A percentile compares a stretch with the other conserved stretches of the same genome.
Conservation (phyloP, 495 filamentous ascomycete genomes). For the Neurospora cerealis region DNA sequence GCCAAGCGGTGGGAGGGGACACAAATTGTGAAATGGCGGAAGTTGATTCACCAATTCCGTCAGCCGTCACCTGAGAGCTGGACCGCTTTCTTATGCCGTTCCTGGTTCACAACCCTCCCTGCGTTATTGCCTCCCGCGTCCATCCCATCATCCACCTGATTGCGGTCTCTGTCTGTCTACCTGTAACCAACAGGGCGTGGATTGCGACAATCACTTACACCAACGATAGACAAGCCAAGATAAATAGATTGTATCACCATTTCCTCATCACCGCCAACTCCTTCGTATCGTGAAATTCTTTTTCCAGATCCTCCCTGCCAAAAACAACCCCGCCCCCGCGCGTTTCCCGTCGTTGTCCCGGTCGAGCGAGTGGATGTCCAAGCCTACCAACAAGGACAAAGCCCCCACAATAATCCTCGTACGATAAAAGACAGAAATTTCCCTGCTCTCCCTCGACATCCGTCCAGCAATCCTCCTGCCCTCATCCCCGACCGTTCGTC, state of each 20-base stretch:
- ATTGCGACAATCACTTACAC: not conserved
- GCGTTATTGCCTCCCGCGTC: not conserved
- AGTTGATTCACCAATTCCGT: not conserved
- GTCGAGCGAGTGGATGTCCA: not conserved
- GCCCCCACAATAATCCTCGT: not conserved
- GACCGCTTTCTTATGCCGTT: not conserved
- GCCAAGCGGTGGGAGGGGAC: not conserved
- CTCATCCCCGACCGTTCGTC: not conserved
- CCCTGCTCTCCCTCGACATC: not conserved
- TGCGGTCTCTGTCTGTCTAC: not conserved
- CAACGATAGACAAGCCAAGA: not conserved
- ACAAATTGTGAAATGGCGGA: not conserved
- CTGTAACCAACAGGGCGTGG: not conserved
- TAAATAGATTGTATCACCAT: not conserved
- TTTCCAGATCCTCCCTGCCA: not conserved
- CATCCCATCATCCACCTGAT: not conserved
- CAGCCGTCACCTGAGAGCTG: not conserved
- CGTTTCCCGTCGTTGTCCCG: not conserved
- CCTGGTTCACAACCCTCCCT: not conserved
- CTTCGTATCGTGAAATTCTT: not conserved
- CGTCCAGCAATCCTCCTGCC: not conserved
- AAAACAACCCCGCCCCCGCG: not conserved
- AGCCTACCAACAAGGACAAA: not conserved
- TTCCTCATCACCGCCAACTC: not conserved
- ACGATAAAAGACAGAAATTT: not conserved